Conservation (phyloP, 345 rosid genomes). For the Camelina sativa region DNA sequence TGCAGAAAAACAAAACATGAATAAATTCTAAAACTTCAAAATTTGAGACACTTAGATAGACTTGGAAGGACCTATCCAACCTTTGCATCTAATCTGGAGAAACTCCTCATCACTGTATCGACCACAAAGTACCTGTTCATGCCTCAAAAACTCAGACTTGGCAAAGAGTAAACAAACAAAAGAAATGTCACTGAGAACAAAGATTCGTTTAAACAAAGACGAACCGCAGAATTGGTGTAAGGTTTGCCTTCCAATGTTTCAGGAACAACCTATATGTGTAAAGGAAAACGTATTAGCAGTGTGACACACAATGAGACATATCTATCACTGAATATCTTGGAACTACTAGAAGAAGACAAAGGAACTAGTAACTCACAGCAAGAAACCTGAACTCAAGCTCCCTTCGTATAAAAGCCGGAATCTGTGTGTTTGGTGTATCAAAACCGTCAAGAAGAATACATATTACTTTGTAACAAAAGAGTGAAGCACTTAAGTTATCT, state of each 20-base stretch:
- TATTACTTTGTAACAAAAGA: not conserved
- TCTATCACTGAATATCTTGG: not conserved
- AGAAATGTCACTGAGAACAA: not conserved
- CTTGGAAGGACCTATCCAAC: conserved; percentile 56
- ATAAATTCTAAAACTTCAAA: not conserved
- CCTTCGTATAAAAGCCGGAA: conserved; percentile 85
- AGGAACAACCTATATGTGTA: conserved; percentile 59
- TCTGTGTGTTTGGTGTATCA: conserved; percentile 47
- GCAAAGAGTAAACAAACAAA: conserved; percentile 7
- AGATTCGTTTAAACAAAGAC: conserved; percentile 37
- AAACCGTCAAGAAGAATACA: conserved; percentile 14
- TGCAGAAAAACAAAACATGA: conserved; percentile 38
- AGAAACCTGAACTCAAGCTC: conserved; percentile 88
- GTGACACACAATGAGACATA: conserved; percentile 3
- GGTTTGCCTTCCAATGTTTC: conserved; percentile 74
- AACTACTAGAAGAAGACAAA: not conserved
- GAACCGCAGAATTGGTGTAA: conserved; percentile 61
- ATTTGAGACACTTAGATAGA: conserved; percentile 10
- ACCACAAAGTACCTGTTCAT: conserved; percentile 76
- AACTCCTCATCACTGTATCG: conserved; percentile 83
- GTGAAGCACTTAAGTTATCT: not conserved
- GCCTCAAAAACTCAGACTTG: conserved; percentile 20
- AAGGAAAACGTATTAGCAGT: conserved; percentile 2
- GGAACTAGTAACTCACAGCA: conserved; percentile 66
- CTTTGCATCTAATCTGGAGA: conserved; percentile 76